phyloP scores from a whole-genome alignment of 2,329 filamentous ascomycete genomes.

The Talaromyces sp. region DNA sequence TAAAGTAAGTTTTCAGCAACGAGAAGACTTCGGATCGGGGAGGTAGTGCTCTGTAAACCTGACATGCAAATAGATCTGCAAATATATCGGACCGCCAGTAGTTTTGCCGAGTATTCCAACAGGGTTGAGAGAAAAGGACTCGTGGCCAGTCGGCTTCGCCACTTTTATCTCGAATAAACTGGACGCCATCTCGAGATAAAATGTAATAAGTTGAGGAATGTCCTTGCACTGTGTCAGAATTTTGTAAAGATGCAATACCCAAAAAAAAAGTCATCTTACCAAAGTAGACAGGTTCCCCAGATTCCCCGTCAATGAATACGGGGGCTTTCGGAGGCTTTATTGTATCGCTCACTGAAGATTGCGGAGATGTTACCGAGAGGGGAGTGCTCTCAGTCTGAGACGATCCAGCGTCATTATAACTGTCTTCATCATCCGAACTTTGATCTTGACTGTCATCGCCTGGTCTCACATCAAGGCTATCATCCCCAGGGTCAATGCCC shows the following conservation, averaged over 20 bases:
- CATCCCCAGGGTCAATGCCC: constrained; percentile 8
- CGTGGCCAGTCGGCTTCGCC: constrained; percentile 85
- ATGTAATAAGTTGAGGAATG: constrained; percentile 94
- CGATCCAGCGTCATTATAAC: not conserved
- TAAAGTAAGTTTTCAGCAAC: constrained; percentile 83
- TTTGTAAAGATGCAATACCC: not conserved
- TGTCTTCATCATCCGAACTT: constrained; percentile 1
- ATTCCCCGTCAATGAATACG: constrained; percentile 45
- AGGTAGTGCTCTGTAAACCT: constrained; percentile 73
- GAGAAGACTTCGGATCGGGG: constrained; percentile 79
- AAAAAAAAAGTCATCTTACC: constrained; percentile 50
- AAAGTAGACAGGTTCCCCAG: constrained; percentile 84
- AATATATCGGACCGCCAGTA: constrained; percentile 97
- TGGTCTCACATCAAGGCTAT: not conserved
- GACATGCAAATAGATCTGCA: constrained; percentile 76
- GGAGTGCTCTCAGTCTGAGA: not conserved
- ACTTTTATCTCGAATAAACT: constrained; percentile 94
- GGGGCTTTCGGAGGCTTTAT: not conserved
- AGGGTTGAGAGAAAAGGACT: constrained; percentile 75
- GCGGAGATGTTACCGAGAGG: not conserved
- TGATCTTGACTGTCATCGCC: not conserved
- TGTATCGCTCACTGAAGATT: not conserved
- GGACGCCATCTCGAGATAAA: constrained; percentile 89
- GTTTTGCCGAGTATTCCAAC: constrained; percentile 68
- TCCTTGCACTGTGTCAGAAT: constrained; percentile 45